Conservation (phyloP, 805 yeast genomes). For the Kuraishia hungarica region DNA sequence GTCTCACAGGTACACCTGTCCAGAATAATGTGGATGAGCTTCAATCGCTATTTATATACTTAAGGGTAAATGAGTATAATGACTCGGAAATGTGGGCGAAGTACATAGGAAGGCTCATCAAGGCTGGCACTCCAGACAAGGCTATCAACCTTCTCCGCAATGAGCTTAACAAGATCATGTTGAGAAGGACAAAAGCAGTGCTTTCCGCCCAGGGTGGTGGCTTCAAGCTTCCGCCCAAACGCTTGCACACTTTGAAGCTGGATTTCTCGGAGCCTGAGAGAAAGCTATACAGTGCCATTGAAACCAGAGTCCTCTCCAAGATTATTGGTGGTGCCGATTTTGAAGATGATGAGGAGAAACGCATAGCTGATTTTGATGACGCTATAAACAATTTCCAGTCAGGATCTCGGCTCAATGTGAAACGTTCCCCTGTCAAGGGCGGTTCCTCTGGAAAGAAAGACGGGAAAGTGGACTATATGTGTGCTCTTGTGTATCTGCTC, state of each 20-base stretch:
- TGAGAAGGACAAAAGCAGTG: constrained; percentile 35
- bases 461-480: constrained; percentile 11
- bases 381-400: not conserved
- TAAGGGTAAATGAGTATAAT: constrained; percentile 8
- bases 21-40: constrained; percentile 49
- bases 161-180: constrained; percentile 27
- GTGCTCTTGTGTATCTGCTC: constrained; percentile 20
- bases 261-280: constrained; percentile 18
- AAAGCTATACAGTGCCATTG: constrained; percentile 16
- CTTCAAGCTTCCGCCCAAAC: constrained; percentile 15
- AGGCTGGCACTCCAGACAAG: constrained; percentile 30
- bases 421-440: not conserved
- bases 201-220: constrained; percentile 12
- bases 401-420: not conserved
- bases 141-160: constrained; percentile 18
- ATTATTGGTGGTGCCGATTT: constrained; percentile 3
- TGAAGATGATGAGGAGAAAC: not conserved
- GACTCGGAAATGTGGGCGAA: constrained; percentile 13
- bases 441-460: not conserved
- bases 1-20: constrained; percentile 58
- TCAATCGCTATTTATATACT: constrained; percentile 37
- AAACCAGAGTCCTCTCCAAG: constrained; percentile 7
- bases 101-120: constrained; percentile 28
- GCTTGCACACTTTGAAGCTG: constrained; percentile 11
- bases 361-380: not conserved